Percentiles rank a stretch among this genome's conserved stretches.
These are phyloP conservation scores for Talaromyces proteolyticus DNA, from an alignment of 495 filamentous ascomycete genomes.

Conservation along the genomic window DNA sequence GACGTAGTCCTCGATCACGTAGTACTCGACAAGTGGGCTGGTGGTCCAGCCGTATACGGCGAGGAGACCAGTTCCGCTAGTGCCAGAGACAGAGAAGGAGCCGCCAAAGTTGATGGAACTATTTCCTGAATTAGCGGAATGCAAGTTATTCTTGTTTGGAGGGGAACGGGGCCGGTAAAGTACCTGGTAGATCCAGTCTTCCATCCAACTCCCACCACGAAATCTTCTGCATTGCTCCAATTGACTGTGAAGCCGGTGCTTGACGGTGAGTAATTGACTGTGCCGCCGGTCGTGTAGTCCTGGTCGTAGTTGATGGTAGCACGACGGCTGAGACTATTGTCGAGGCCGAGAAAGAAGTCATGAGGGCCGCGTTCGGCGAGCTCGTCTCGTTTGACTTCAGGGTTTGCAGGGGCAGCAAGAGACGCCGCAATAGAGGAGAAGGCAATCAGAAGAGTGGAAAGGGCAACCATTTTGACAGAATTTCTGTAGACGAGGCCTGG, in stretches of 20 bases:
- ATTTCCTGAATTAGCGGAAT: neutral
- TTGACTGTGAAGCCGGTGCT: constrained; percentile 48
- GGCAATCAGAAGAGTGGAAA: constrained; percentile 35
- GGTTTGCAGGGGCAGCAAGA: constrained; percentile 37
- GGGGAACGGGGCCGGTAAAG: constrained; percentile 2
- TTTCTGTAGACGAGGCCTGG: too few species aligned
- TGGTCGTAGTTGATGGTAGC: constrained; percentile 53
- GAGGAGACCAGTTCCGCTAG: constrained; percentile 52
- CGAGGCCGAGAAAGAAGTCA: neutral
- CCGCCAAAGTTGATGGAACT: constrained; percentile 51
- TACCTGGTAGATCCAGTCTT: constrained; percentile 43
- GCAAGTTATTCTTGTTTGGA: neutral
- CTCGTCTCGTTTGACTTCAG: constrained; percentile 14
- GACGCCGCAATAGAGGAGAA: constrained; percentile 25
- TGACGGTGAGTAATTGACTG: constrained; percentile 50
- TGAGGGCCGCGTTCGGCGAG: neutral
- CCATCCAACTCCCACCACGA: constrained; percentile 61
- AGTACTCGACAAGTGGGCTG: constrained; percentile 59
- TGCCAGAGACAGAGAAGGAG: constrained; percentile 42
- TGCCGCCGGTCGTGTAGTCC: constrained; percentile 51
- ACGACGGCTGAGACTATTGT: constrained; percentile 26
- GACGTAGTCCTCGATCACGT: constrained; percentile 56
- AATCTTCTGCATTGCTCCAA: constrained; percentile 52
- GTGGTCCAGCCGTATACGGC: constrained; percentile 60
- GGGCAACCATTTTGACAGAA: constrained; percentile 39